phyloP scores from a whole-genome alignment of 148 eudicot genomes.

The Rhododendron griersonianum region DNA sequence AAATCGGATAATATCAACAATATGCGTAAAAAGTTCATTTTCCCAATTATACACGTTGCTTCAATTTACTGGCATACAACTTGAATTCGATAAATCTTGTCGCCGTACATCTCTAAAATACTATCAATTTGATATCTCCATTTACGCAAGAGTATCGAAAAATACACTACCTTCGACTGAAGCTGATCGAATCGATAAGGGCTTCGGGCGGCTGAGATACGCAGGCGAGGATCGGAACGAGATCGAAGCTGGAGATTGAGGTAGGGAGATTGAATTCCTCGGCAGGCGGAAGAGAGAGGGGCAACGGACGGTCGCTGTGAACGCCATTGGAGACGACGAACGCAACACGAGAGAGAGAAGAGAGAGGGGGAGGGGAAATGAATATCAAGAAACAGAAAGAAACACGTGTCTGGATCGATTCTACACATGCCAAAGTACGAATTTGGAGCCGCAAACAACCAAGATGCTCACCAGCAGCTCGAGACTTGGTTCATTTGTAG shows the following conservation, averaged over 20 bases:
- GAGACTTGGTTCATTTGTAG: too few relatives aligned
- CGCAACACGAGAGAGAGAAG: neutral
- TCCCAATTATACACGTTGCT: neutral
- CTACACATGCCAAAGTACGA: neutral
- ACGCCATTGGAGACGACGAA: conserved; percentile 26
- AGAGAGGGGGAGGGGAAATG: neutral
- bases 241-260: conserved; percentile 18
- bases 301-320: conserved; percentile 19
- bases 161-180: conserved; percentile 31
- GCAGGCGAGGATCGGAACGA: conserved; percentile 31
- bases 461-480: too few relatives aligned
- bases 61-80: neutral
- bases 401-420: neutral
- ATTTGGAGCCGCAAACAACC: too few relatives aligned
- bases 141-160: neutral
- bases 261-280: neutral
- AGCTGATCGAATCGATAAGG: conserved; percentile 32
- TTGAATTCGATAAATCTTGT: neutral
- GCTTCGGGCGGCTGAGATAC: conserved; percentile 14
- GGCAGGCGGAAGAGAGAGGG: conserved; percentile 9
- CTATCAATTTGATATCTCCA: neutral
- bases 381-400: neutral
- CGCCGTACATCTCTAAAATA: neutral
- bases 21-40: neutral
- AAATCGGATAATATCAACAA: neutral